Evolutionary conservation across 2,329 filamentous ascomycete species (phyloP), one percentile per base, ranked within the genome.

Genomic region (Plectosphaerella cucumerina): DNA sequence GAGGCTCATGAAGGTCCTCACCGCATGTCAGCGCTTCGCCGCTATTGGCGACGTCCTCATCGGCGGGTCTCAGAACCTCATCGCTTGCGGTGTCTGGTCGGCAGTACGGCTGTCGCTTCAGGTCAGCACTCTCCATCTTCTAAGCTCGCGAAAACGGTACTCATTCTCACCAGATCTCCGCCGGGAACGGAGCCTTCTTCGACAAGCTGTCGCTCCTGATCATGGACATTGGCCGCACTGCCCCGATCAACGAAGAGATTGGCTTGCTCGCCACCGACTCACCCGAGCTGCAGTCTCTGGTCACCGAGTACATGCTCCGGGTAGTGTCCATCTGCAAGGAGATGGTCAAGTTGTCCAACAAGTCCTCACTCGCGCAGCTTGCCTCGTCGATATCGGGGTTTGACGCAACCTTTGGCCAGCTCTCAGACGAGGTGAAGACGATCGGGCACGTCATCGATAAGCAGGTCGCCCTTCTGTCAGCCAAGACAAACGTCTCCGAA

Each of bases 271-370:
- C 74, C 51, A 66, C 68, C 0, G 60, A 55, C 31, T 76, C 72
- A 0, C 66, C 60, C 20, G 52, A 47, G 1, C 56, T 76, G 5
- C 70, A 69, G 45, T 57, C 59, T 1, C 46, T 67, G n/a, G 48
- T 73, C 3, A 61, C 52, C 11, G 69, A 75, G 52, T 76, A 76
- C 46, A 72, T 71, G 22, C 67, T 70, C 14, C 55, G 70, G 0
- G 59, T 74, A 0, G 69, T 75, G 2, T 44, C 51, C 1, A 50
- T 77, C 1, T 77, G 73, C 39, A 67, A 66, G 34, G 51, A 63
- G 1, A 21, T 72, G 0, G 53, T 72, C 0, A 60, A 58, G 1
- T 65, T 67, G 18, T 62, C 62, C 1, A 59, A 65, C 17, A 70
- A 68, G 45, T 68, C 69, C 0, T 35, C 51, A 0, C 12, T 73